These are phyloP conservation scores for Arabidopsis arenosa DNA, from an alignment of 345 rosid species.

Conservation along the genomic window DNA sequence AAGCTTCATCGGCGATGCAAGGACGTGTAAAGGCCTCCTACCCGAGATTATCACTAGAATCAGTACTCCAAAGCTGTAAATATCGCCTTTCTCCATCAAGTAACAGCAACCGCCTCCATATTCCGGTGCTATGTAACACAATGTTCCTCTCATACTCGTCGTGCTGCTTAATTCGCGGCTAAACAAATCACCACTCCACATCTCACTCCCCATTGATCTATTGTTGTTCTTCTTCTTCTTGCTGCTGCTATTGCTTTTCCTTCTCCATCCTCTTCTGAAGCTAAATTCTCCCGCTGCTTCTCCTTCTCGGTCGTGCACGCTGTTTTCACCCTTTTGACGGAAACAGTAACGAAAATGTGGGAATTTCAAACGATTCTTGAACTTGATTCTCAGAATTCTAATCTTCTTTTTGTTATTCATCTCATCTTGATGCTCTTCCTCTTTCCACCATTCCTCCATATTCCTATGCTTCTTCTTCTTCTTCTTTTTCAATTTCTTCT, in stretches of 20 bases:
- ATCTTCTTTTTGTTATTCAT: conserved; percentile 46
- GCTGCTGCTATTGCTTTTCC: conserved; percentile 47
- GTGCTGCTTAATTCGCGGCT: conserved; percentile 99
- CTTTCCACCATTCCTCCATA: conserved; percentile 99
- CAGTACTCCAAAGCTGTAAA: conserved; percentile 93
- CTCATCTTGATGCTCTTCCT: conserved; percentile 86
- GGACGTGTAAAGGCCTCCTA: conserved; percentile 90
- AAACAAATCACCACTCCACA: conserved; percentile 95
- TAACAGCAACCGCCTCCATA: conserved; percentile 86
- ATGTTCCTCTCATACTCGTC: conserved; percentile 97
- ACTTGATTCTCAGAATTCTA: conserved; percentile 52
- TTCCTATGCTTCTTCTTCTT: conserved; percentile 71
- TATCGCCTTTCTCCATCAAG: conserved; percentile 94
- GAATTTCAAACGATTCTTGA: conserved; percentile 67
- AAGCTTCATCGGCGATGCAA: conserved; percentile 94
- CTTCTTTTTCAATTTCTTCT: conserved; percentile 47
- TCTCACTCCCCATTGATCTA: conserved; percentile 72
- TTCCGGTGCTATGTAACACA: conserved; percentile 97
- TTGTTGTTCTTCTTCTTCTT: conserved; percentile 49
- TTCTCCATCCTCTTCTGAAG: conserved; percentile 82
- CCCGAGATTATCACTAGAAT: conserved; percentile 92
- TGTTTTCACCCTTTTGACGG: conserved; percentile 52
- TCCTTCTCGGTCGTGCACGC: conserved; percentile 46
- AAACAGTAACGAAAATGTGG: conserved; percentile 63
- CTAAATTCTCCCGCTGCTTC: conserved; percentile 86